A percentile compares a stretch with the other conserved stretches of the same genome.
These are phyloP conservation scores for Coelastrella sp. DNA, from an alignment of 139 green algal genomes.

Conservation along the genomic window DNA sequence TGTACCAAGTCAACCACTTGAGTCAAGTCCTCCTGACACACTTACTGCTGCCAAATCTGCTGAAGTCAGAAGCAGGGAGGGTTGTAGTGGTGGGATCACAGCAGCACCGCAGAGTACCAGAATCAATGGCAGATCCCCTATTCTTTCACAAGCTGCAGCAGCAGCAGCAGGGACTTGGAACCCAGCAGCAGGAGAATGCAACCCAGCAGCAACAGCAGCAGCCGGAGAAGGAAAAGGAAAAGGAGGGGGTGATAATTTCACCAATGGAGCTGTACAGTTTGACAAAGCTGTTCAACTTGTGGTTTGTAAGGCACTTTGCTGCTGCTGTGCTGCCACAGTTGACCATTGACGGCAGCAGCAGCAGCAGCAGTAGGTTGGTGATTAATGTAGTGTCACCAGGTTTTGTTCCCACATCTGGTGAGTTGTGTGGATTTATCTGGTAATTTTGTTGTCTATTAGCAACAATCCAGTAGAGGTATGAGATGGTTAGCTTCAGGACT, in stretches of 20 bases:
- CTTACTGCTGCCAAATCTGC: slow-evolving; percentile 20
- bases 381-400: slow-evolving; percentile 26
- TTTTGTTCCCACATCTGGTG: slow-evolving; percentile 27
- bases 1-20: slow-evolving; percentile 36
- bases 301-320: slow-evolving; percentile 24
- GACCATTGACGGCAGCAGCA: neutral
- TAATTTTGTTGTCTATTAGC: no score
- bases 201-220: slow-evolving; percentile 20
- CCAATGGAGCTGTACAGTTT: slow-evolving; percentile 16
- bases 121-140: neutral
- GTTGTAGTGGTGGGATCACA: neutral
- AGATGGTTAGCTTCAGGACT: no score
- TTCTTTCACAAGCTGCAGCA: neutral
- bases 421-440: neutral
- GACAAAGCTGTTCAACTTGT: slow-evolving; percentile 26
- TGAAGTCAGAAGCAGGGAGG: neutral
- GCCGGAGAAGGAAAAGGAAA: neutral
- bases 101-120: neutral
- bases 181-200: neutral
- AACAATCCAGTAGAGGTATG: no score
- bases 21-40: slow-evolving; percentile 21
- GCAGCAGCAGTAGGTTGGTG: neutral
- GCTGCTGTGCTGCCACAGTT: slow-evolving; percentile 32
- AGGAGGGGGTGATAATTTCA: neutral
- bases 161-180: neutral